These are phyloP conservation scores for Astrothelium macrocarpum DNA, from an alignment of 495 filamentous ascomycete genomes.

Conservation along the genomic window DNA sequence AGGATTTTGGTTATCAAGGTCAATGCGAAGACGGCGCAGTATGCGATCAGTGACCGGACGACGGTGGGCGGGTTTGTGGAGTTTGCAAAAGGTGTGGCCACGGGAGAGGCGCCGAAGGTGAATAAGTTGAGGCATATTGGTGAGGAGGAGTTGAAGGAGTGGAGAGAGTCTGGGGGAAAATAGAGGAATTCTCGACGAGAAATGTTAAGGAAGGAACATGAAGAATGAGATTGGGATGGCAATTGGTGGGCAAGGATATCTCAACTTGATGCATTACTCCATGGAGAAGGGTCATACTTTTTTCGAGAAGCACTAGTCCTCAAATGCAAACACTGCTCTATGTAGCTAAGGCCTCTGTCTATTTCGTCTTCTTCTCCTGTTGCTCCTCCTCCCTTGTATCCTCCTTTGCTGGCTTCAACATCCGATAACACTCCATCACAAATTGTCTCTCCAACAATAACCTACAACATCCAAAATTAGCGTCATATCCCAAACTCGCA, in stretches of 20 bases:
- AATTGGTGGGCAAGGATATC: not conserved
- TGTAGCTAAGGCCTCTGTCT: not conserved
- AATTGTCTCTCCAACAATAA: conserved; percentile 51
- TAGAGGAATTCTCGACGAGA: not conserved
- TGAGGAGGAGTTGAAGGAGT: conserved; percentile 50
- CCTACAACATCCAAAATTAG: conserved; percentile 31
- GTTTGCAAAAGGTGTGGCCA: conserved; percentile 63
- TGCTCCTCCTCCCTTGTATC: not conserved
- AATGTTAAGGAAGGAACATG: not conserved
- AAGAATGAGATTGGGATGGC: not conserved
- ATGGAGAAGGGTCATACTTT: not conserved
- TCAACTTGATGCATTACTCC: not conserved
- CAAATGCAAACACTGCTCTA: not conserved
- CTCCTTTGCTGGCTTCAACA: conserved; percentile 24
- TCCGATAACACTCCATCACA: conserved; percentile 40
- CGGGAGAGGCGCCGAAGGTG: conserved; percentile 59
- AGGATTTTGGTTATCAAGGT: conserved; percentile 65
- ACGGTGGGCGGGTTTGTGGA: conserved; percentile 53
- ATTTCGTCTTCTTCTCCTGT: not conserved
- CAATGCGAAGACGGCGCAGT: conserved; percentile 52
- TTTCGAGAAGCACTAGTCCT: not conserved
- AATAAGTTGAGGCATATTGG: conserved; percentile 73
- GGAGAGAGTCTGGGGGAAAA: not conserved
- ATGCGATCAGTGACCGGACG: conserved; percentile 44
- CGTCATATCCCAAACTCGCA: not conserved